Base-by-base conservation (phyloP, 495 filamentous ascomycete species). In the Podospora fimiseda region DNA sequence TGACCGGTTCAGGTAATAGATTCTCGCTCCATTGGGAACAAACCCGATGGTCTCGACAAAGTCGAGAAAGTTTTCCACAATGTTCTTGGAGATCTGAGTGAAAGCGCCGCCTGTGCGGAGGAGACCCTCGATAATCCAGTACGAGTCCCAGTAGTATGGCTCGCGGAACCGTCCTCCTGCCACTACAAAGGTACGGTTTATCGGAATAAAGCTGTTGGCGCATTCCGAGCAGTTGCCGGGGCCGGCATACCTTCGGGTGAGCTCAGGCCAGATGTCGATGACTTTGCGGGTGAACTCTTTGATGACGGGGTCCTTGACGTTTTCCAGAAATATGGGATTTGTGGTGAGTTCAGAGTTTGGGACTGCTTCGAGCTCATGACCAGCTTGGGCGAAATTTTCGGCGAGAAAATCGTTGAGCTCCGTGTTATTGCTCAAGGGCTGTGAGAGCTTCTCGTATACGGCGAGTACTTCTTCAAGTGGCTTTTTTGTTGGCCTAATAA, bases 61-160 rank as follows among this genome's bases (percentile, higher is more conserved):
- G 42, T 78, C 74, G 9, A 76, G 59, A 50, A 76, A 78, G 53
- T 78, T 78, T 58, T 76, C 72, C 24, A 78, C 74, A 38, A 70
- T 78, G 61, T 78, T 74, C 46, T 64, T 68, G 15, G 74, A 70
- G 47, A 78, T 75, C 40, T 73, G 45, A 24, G 62, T 67, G 51
- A 75, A 78, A 37, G 69, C 61, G 22, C 74, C 74, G 15, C 74
- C 74, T 2, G 74, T 78, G 19, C 74, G 69, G 9, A 78, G 58
- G 20, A 78, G 62, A 11, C 74, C 74, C 58, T 78, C 74, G 18
- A 76, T 4, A 27, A 76, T 78, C 74, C 74, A 78, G 59, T 70
- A 78, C 48, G 72, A 74, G 56, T 78, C 74, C 74, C 74, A 78
- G 61, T 78, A 78, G 50, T 76, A 78, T 15, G 73, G 67, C 56